Conservation (phyloP, 2,329 filamentous ascomycete species). For the Microcyclosporella mali region DNA sequence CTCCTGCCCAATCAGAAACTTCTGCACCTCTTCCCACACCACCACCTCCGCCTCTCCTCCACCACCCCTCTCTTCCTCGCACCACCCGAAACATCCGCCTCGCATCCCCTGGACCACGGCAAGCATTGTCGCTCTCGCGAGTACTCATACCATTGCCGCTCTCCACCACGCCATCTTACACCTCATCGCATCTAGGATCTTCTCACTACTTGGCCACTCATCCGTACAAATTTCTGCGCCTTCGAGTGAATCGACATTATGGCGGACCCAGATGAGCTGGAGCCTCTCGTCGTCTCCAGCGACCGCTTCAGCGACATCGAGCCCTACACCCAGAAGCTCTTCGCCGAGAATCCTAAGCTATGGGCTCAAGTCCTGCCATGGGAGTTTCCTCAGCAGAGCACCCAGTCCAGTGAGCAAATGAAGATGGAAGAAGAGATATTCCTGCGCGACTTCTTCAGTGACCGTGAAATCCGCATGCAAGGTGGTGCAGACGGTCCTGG, state of each 20-base stretch:
- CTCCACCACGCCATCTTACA: no score
- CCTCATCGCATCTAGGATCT: no score
- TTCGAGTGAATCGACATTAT: conserved; percentile 12
- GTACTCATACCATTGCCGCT: no score
- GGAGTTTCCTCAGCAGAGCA: conserved; percentile 27
- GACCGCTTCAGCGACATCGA: conserved; percentile 26
- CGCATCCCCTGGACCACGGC: no score
- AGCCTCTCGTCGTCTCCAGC: conserved; percentile 27
- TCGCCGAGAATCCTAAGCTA: conserved; percentile 18
- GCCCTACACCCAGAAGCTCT: conserved; percentile 26
- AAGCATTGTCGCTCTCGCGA: no score
- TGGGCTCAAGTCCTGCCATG: conserved; percentile 29
- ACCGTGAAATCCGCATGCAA: conserved; percentile 25
- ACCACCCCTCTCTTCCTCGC: no score
- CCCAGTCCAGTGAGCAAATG: conserved; percentile 10
- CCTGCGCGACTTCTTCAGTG: conserved; percentile 24
- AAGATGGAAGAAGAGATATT: conserved; percentile 26
- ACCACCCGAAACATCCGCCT: no score
- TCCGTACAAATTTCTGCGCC: no score
- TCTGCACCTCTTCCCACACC: no score
- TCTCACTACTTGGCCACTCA: no score
- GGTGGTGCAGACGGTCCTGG: conserved; percentile 19
- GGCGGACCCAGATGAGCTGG: conserved; percentile 8
- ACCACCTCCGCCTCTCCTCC: no score
- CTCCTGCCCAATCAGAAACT: no score